A percentile compares a stretch with the other conserved stretches of the same genome.
Evolutionary conservation across 257 asterid species (phyloP).

Genomic region (Salvia rosmarinus): DNA sequence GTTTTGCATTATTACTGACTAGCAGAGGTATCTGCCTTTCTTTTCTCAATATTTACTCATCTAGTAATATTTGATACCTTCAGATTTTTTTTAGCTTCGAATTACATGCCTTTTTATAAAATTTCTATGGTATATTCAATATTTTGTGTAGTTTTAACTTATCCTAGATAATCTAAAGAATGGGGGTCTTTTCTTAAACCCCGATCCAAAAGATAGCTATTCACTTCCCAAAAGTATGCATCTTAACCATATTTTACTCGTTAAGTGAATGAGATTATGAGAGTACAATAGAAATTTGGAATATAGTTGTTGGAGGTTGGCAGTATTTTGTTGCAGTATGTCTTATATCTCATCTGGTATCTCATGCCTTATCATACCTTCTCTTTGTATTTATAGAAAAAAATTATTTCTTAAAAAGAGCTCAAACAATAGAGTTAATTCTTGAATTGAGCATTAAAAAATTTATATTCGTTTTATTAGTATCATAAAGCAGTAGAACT

Average conservation of each 20-base stretch:
- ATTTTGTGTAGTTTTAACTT: neutral
- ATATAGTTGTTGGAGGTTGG: neutral
- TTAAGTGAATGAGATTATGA: neutral
- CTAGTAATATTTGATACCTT: neutral
- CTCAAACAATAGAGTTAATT: neutral
- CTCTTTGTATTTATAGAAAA: neutral
- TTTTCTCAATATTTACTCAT: neutral
- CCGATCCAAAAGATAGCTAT: neutral
- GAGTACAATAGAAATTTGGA: neutral
- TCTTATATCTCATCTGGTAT: neutral
- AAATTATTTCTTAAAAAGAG: neutral
- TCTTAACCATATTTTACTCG: neutral
- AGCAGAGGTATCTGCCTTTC: neutral
- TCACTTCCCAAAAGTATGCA: neutral
- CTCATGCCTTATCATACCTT: neutral
- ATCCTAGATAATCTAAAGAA: neutral
- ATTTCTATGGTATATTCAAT: neutral
- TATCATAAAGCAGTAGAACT: neutral
- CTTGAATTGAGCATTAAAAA: neutral
- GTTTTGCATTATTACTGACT: neutral
- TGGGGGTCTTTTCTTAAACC: neutral
- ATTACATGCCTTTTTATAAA: neutral
- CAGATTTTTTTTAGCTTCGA: neutral
- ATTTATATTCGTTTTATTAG: neutral
- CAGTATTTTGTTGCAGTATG: neutral